phyloP scores from a whole-genome alignment of 1,284 basidiomycete genomes.

The Xerocomus minutiporus region DNA sequence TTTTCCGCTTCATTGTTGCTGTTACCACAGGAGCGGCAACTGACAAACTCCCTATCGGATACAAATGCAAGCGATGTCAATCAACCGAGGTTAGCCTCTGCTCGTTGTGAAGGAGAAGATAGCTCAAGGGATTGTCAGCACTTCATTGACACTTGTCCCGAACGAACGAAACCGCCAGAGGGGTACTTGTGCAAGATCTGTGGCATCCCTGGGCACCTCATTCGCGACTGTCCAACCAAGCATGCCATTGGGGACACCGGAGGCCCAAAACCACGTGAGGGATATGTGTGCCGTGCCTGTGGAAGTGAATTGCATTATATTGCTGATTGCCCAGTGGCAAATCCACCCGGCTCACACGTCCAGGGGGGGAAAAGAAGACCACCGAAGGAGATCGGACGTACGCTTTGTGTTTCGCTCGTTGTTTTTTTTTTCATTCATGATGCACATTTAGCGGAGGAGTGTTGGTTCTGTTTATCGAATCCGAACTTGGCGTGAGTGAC shows the following conservation, averaged over 20 bases:
- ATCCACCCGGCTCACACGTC: constrained; percentile 36
- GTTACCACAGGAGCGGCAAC: constrained; percentile 17
- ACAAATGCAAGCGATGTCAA: constrained; percentile 74
- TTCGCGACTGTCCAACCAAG: constrained; percentile 81
- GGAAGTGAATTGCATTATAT: constrained; percentile 80
- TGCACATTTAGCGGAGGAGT: constrained; percentile 64
- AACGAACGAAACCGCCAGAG: constrained; percentile 70
- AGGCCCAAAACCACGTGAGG: constrained; percentile 72
- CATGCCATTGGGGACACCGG: constrained; percentile 72
- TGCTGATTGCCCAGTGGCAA: constrained; percentile 77
- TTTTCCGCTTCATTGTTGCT: background rate
- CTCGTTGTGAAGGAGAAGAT: background rate
- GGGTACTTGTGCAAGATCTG: constrained; percentile 86
- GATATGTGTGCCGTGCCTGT: constrained; percentile 86
- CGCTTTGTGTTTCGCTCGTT: constrained; percentile 27
- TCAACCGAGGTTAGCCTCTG: constrained; percentile 56
- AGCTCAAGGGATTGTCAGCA: constrained; percentile 46
- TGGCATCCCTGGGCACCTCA: constrained; percentile 73
- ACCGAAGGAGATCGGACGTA: constrained; percentile 76
- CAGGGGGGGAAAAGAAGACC: constrained; percentile 51
- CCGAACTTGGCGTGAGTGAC: constrained; percentile 76
- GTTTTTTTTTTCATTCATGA: constrained; percentile 2
- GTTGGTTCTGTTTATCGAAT: constrained; percentile 96
- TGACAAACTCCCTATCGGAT: constrained; percentile 61
- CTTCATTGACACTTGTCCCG: constrained; percentile 71